phyloP scores from a whole-genome alignment of 768 basidiomycete genomes.

The Collybia mongolica region DNA sequence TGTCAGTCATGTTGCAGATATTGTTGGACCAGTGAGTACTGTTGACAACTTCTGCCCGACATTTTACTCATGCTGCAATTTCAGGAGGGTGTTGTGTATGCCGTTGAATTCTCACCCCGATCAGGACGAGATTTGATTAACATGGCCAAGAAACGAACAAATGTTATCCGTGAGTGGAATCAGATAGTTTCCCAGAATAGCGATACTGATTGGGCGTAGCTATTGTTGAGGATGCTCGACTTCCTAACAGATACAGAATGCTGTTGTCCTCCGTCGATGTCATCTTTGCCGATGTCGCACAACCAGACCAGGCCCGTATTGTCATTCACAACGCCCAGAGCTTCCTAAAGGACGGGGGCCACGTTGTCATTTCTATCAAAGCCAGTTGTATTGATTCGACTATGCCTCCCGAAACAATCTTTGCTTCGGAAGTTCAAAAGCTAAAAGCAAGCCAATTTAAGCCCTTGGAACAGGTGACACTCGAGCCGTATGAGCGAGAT shows the following conservation, averaged over 20 bases:
- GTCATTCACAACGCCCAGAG: slow-evolving; percentile 89
- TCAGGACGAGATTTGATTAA: slow-evolving; percentile 97
- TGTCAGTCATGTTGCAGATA: slow-evolving; percentile 98
- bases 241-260: slow-evolving; percentile 97
- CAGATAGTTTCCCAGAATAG: background rate
- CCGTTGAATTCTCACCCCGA: slow-evolving; percentile 95
- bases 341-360: slow-evolving; percentile 94
- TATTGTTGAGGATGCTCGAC: slow-evolving; percentile 95
- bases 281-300: slow-evolving; percentile 97
- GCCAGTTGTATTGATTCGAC: slow-evolving; percentile 99
- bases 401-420: slow-evolving; percentile 85
- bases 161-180: slow-evolving; percentile 84
- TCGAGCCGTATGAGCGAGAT: slow-evolving; percentile 91
- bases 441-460: slow-evolving; percentile 82
- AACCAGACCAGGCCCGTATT: slow-evolving; percentile 98
- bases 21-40: slow-evolving; percentile 85
- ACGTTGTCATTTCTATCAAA: slow-evolving; percentile 96
- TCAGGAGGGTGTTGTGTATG: slow-evolving; percentile 94
- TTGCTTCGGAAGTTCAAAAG: slow-evolving; percentile 81
- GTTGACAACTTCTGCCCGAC: slow-evolving; percentile 9
- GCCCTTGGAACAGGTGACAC: slow-evolving; percentile 92
- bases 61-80: slow-evolving; percentile 11
- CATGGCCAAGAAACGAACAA: slow-evolving; percentile 99
- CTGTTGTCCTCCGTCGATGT: slow-evolving; percentile 94
- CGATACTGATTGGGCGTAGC: slow-evolving; percentile 40